Base-by-base conservation (phyloP, 106 monocot genomes). In the Chionographis japonica region DNA sequence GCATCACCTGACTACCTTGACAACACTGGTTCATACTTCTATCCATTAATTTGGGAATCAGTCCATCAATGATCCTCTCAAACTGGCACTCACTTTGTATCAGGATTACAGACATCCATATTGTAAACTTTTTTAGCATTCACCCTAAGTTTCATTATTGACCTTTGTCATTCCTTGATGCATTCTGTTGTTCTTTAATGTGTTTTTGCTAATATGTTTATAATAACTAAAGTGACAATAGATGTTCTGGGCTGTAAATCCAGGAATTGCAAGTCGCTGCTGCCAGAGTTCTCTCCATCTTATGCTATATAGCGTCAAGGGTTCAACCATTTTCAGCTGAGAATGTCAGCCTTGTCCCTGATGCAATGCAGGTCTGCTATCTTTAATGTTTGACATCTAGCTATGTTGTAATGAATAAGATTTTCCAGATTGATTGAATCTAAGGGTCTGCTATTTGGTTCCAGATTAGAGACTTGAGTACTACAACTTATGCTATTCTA, bases 181-280 rank as follows among this genome's bases (percentile, higher is more conserved):
- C 9, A 46, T 46, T 46, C 46, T 46, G 46, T 46, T 46, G 46
- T 10, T 46, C 46, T 46, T 46, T 46, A 46, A 46, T 46, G 46
- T 6, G 2, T 46, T 46, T 5, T 10, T 46, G 46, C 27, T 27
- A 46, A 46, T 46, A 46, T 10, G 27, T 27, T 27, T 27, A 27
- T 46, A 10, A 46, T 6, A 46, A 20, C 49, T 61, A 16, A 17
- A 10, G 38, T 4, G 12, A 11, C 10, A n/a, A 53, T 35, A 12
- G 36, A 17, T 4, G 40, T 67, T 17, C n/a, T 67, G 4, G 8
- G 17, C 12, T 75, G 8, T 58, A 19, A 41, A 66, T 60, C 68
- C 77, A 93, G 93, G 83, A 51, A 57, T 74, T 86, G 61, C 89
- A 93, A 73, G 19, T 81, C 7, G 73, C 86, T 72, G 69, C 93